phyloP scores from a whole-genome alignment of 164 flowering plant genomes.

The Chloranthus sessilifolius region DNA sequence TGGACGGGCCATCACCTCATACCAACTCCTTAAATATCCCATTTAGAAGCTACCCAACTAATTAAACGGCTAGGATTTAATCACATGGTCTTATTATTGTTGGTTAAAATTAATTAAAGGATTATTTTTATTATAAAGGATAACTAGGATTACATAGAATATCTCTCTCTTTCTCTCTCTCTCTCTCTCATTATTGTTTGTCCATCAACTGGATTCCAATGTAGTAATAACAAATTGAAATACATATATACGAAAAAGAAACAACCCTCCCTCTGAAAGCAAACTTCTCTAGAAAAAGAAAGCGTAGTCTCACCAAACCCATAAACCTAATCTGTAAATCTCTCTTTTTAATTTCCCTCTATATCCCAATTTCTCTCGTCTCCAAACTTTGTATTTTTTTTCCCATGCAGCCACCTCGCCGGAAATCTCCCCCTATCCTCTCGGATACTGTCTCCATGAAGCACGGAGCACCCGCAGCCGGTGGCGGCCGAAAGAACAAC shows the following conservation, averaged over 20 bases:
- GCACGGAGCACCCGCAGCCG: conserved; percentile 16
- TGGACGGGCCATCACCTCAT: too few relatives aligned
- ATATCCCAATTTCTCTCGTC: not conserved
- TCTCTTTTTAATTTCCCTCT: too few relatives aligned
- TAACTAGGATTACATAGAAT: too few relatives aligned
- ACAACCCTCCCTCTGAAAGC: conserved; percentile 41
- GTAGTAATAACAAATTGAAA: conserved; percentile 12
- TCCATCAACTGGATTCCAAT: too few relatives aligned
- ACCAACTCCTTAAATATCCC: too few relatives aligned
- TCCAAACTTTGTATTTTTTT: not conserved
- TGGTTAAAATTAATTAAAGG: not conserved
- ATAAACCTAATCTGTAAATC: too few relatives aligned
- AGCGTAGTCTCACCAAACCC: conserved; percentile 43
- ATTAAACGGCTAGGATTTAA: too few relatives aligned
- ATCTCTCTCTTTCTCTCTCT: too few relatives aligned
- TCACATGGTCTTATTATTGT: not conserved
- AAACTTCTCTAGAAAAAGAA: conserved; percentile 28
- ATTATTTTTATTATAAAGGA: not conserved
- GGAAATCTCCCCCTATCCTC: conserved; percentile 38
- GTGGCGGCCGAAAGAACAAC: conserved; percentile 37
- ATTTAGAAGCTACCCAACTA: too few relatives aligned
- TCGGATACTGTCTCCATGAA: conserved; percentile 46
- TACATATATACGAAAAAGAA: conserved; percentile 27
- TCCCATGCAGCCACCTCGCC: conserved; percentile 52
- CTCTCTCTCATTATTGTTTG: too few relatives aligned